Conservation (phyloP, 371 early-diverging fungal species). For the Rhizopus stolonifer region DNA sequence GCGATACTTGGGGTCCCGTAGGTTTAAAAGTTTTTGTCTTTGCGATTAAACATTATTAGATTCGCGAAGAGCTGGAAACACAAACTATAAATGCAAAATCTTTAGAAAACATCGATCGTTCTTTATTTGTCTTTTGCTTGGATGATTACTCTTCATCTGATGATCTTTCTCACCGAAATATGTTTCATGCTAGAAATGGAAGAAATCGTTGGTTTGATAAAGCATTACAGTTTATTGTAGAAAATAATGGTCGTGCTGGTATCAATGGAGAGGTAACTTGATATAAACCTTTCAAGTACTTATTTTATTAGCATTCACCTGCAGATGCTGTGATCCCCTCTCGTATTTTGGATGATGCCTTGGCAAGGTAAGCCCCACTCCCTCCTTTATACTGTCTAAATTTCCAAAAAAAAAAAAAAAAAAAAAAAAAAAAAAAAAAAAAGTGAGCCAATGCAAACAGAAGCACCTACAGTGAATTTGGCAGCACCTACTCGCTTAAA, state of each 20-base stretch:
- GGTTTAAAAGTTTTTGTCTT: neutral
- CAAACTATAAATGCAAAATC: slow-evolving; percentile 56
- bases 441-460: slow-evolving; percentile 55
- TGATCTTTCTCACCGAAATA: slow-evolving; percentile 67
- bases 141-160: slow-evolving; percentile 70
- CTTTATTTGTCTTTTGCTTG: slow-evolving; percentile 85
- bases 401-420: too few relatives aligned
- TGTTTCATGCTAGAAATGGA: slow-evolving; percentile 77
- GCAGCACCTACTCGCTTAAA: slow-evolving; percentile 54
- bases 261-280: slow-evolving; percentile 84
- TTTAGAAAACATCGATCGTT: slow-evolving; percentile 69
- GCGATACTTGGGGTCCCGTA: slow-evolving; percentile 77
- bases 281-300: neutral
- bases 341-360: slow-evolving; percentile 66
- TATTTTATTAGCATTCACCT: slow-evolving; percentile 72
- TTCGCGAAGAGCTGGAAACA: slow-evolving; percentile 36
- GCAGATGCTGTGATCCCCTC: slow-evolving; percentile 91
- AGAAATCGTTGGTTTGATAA: slow-evolving; percentile 97
- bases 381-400: too few relatives aligned
- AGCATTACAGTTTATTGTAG: slow-evolving; percentile 82
- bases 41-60: slow-evolving; percentile 8
- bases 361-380: slow-evolving; percentile 43
- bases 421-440: neutral
- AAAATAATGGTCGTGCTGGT: slow-evolving; percentile 85
- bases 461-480: slow-evolving; percentile 35